phyloP scores from a whole-genome alignment of 306 rosid genomes.

The Dalbergia cochinchinensis region DNA sequence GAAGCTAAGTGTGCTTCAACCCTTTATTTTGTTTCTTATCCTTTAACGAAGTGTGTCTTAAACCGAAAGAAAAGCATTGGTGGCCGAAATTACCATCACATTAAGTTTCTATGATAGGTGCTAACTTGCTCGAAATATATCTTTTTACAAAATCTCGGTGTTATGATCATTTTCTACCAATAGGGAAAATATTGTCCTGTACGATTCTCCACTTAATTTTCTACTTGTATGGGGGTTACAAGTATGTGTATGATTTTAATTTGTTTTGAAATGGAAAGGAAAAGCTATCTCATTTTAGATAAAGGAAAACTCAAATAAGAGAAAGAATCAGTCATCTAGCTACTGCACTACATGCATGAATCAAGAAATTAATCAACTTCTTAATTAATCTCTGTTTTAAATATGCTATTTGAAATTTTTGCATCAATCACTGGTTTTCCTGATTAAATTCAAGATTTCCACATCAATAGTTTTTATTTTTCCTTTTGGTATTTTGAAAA shows the following conservation, averaged over 20 bases:
- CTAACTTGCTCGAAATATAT: not conserved
- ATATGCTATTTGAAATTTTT: no score
- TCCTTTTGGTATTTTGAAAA: no score
- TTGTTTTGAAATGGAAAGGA: constrained; percentile 16
- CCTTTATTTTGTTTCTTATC: not conserved
- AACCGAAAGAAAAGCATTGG: not conserved
- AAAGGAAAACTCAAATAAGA: not conserved
- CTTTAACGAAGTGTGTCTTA: not conserved
- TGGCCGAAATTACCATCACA: not conserved
- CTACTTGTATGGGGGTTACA: not conserved
- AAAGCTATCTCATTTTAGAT: no score
- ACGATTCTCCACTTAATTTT: not conserved
- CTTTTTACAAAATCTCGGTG: not conserved
- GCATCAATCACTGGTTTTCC: no score
- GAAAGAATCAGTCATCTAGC: not conserved
- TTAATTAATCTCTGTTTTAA: not conserved
- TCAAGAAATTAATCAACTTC: not conserved
- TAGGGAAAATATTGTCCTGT: constrained; percentile 8
- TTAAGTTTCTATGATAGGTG: not conserved
- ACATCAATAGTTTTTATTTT: no score
- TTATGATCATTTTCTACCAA: not conserved
- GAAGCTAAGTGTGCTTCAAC: not conserved
- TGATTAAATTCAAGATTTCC: no score
- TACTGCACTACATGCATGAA: not conserved
- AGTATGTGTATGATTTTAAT: not conserved